phyloP scores from a whole-genome alignment of 768 basidiomycete species.

The Tricholoma terreum region DNA sequence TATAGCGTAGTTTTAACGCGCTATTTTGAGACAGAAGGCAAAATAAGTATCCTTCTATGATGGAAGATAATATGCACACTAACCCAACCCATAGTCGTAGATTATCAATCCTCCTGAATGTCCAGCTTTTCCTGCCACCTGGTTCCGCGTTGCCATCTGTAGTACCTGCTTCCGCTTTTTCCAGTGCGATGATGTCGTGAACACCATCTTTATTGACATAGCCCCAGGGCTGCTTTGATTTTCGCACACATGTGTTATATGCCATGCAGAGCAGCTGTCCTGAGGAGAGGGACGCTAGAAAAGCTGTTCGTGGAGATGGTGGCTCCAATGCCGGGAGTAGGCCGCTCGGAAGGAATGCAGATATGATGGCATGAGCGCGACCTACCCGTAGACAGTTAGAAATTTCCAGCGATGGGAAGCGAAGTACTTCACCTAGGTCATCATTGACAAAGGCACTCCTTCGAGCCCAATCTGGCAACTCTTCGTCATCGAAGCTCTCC shows the following conservation, averaged over 20 bases:
- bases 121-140: conserved; percentile 63
- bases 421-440: conserved; percentile 46
- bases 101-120: conserved; percentile 85
- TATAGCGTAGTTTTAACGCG: conserved; percentile 80
- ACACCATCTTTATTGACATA: conserved; percentile 75
- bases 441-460: conserved; percentile 52
- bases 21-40: conserved; percentile 30
- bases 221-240: conserved; percentile 84
- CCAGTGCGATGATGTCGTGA: conserved; percentile 74
- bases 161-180: conserved; percentile 39
- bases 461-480: conserved; percentile 77
- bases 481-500: conserved; percentile 60
- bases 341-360: conserved; percentile 53
- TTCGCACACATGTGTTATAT: conserved; percentile 78
- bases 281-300: conserved; percentile 61
- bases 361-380: conserved; percentile 62
- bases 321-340: conserved; percentile 42
- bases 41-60: background rate
- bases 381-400: conserved; percentile 35
- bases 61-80: conserved; percentile 24
- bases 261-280: conserved; percentile 79
- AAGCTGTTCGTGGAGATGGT: conserved; percentile 31
- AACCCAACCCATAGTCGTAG: conserved; percentile 83
- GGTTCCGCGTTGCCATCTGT: conserved; percentile 32
- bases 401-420: background rate